These are phyloP conservation scores for Leucoagaricus sp. DNA, from an alignment of 1,284 basidiomycete genomes.

Conservation along the genomic window DNA sequence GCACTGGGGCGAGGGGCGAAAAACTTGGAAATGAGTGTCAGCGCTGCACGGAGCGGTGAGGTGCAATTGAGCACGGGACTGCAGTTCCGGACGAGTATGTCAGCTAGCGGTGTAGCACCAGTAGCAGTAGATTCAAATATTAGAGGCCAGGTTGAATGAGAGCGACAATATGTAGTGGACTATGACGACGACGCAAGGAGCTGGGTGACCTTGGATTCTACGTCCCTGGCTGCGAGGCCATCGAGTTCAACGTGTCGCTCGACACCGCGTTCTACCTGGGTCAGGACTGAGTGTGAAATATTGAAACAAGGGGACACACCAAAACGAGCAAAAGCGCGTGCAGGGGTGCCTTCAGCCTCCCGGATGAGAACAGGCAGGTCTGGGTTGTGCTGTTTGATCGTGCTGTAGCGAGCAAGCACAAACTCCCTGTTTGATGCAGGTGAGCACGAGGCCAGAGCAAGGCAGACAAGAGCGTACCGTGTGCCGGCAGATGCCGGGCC, in stretches of 20 bases:
- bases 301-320: slow-evolving; percentile 56
- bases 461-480: slow-evolving; percentile 53
- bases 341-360: slow-evolving; percentile 88
- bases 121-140: neutral
- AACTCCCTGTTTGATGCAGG: slow-evolving; percentile 64
- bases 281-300: neutral
- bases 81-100: slow-evolving; percentile 8
- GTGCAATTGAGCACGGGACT: slow-evolving; percentile 1
- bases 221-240: slow-evolving; percentile 71
- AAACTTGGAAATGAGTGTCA: slow-evolving; percentile 19
- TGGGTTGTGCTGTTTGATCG: slow-evolving; percentile 87
- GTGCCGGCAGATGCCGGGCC: slow-evolving; percentile 79
- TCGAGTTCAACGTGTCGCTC: slow-evolving; percentile 83
- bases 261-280: slow-evolving; percentile 63
- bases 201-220: slow-evolving; percentile 66
- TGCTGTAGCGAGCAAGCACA: slow-evolving; percentile 78
- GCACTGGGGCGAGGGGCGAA: slow-evolving; percentile 20
- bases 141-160: slow-evolving; percentile 1
- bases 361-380: slow-evolving; percentile 88
- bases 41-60: neutral
- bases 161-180: neutral
- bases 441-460: neutral
- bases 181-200: slow-evolving; percentile 46
- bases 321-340: slow-evolving; percentile 88
- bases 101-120: neutral